Conservation (phyloP, 2,329 filamentous ascomycete species). For the Colletotrichum endophyticum region DNA sequence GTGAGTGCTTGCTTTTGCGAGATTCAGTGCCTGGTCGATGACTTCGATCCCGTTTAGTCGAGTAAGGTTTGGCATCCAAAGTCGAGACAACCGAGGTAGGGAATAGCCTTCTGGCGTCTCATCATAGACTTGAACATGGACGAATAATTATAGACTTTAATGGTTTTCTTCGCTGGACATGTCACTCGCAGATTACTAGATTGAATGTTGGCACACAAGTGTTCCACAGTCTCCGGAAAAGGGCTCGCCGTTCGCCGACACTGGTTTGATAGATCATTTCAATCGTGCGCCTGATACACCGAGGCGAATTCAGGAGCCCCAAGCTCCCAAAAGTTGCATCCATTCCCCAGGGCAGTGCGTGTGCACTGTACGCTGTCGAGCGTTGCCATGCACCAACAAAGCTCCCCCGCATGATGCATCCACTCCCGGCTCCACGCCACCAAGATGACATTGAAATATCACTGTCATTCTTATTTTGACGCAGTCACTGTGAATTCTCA, state of each 20-base stretch:
- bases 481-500: neutral
- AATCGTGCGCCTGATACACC: neutral
- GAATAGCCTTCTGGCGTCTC: neutral
- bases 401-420: neutral
- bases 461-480: neutral
- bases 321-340: neutral
- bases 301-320: neutral
- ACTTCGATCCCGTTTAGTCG: neutral
- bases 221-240: neutral
- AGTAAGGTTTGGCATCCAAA: neutral
- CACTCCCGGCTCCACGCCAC: neutral
- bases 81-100: neutral
- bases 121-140: neutral
- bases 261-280: neutral
- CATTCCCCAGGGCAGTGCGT: neutral
- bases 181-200: rapidly evolving
- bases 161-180: neutral
- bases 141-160: neutral
- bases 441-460: neutral
- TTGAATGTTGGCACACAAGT: neutral
- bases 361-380: neutral
- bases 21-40: neutral
- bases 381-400: neutral
- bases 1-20: neutral
- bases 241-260: neutral